Evolutionary conservation across 768 basidiomycete genomes (phyloP), one percentile per base, ranked within the genome.

Genomic region (Fistulinella prunicolor): DNA sequence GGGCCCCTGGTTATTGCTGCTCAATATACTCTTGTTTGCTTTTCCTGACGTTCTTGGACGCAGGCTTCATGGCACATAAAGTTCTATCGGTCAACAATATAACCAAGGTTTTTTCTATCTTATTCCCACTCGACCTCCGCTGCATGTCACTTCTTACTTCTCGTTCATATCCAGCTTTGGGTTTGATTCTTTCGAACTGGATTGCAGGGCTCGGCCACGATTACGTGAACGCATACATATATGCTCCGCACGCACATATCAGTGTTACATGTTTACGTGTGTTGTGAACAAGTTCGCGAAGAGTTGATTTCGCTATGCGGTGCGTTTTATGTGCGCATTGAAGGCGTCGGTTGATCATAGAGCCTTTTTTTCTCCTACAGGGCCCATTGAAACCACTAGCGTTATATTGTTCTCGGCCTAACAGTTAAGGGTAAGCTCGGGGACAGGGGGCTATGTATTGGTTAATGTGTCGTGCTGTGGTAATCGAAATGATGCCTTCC

Each of bases 1-100:
- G 50, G 69, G 68, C 38, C 67, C 67, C 23, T 50, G 47, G 44
- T 50, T 28, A 6, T 66, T 84, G 34, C 62, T 77, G 12, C 51
- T 82, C 17, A 83, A 81, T 61, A 78, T 77, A 1, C 47, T 64
- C 5, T 7, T 32, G 81, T 85, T 64, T 82, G 82, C 56, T 67
- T 65, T 86, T 78, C n/a, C n/a, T n/a, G n/a, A n/a, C n/a, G n/a
- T n/a, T n/a, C 68, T 69, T 82, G 44, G 82, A 82, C 46, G 77
- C 80, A 26, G 70, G 63, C 9, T 68, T n/a, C 28, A 28, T 6
- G 6, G 28, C 28, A 3, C n/a, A 36, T 76, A 77, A 3, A 71
- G 75, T 55, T 74, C 76, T 7, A 73, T 76, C 67, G 80, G 79
- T 80, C 47, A 56, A 39, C 34, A 17, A n/a, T 6, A 28, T 6